Base-by-base conservation (phyloP, 345 rosid genomes). In the Laguncularia racemosa region DNA sequence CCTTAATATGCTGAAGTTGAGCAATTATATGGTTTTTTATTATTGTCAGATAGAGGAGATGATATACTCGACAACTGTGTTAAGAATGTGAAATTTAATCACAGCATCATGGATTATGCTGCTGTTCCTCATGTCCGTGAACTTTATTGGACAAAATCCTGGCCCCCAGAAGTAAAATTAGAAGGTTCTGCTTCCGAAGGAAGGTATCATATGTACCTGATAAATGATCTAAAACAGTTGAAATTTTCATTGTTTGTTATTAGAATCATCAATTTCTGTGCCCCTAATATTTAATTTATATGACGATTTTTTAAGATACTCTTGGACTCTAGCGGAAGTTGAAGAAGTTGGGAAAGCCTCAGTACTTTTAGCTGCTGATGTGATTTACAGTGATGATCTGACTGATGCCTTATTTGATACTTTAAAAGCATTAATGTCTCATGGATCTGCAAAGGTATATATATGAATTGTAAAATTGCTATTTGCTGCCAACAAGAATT, bases 51-150 rank as follows among this genome's bases (percentile, higher is more conserved):
- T 62, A 69, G 55, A 57, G 87, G 89, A 60, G 71, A 73, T 67
- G 70, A 80, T 62, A 77, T 91, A 60, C 95, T 86, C 23, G 79
- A 66, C 60, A 84, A 92, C 69, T 86, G 95, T 78, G 72, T 54
- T 33, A 68, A 63, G 70, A 92, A 83, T 56, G 67, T 79, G 20
- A 53, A 68, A 44, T 73, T 83, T 48, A 84, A 86, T 71, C 62
- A 78, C 50, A 61, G 73, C 55, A 66, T 77, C 18, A 66, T 83
- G 46, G 66, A 74, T 56, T 71, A 52, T 63, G 63, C 50, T 50
- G 81, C 81, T 61, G 55, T 58, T 12, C 66, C 89, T 60, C 57
- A 68, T 73, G 84, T 89, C 16, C 77, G 93, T 52, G 84, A 86
- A 70, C 98, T 92, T 58, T 69, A 92, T 74, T 92, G 93, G 98